These are phyloP conservation scores for Lecanicillium sp. DNA, from an alignment of 2,329 filamentous ascomycete species.

Conservation along the genomic window DNA sequence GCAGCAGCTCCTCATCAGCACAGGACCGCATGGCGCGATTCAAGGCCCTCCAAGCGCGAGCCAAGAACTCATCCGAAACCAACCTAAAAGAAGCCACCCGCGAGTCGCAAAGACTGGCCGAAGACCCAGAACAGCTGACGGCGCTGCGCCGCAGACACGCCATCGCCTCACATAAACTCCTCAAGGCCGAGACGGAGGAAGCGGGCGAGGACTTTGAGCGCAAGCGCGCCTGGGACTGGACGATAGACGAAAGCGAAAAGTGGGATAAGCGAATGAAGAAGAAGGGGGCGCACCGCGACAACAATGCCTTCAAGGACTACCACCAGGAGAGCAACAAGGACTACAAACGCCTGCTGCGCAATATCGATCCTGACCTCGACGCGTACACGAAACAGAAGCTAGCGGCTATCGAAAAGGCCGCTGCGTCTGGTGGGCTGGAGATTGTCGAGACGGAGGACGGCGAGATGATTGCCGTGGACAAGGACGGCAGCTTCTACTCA, in stretches of 20 bases:
- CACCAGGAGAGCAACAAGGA: conserved; percentile 80
- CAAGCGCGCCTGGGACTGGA: conserved; percentile 98
- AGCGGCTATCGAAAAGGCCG: conserved; percentile 74
- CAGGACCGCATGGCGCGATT: conserved; percentile 72
- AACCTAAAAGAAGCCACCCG: conserved; percentile 80
- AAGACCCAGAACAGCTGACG: conserved; percentile 68
- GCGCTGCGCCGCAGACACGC: conserved; percentile 79
- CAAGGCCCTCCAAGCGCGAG: conserved; percentile 76
- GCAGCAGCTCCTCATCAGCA: conserved; percentile 33
- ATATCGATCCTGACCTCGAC: conserved; percentile 69
- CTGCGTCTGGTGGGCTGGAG: conserved; percentile 75
- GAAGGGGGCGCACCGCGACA: conserved; percentile 71
- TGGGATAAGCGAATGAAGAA: conserved; percentile 91
- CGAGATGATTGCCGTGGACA: conserved; percentile 89
- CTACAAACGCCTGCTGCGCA: conserved; percentile 83
- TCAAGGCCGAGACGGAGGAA: conserved; percentile 85
- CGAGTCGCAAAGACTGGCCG: conserved; percentile 71
- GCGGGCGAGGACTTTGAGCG: conserved; percentile 89
- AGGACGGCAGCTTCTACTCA: conserved; percentile 83
- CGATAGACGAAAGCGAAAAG: conserved; percentile 81
- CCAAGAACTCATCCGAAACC: conserved; percentile 59
- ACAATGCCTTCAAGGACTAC: conserved; percentile 87
- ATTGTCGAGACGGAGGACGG: conserved; percentile 94
- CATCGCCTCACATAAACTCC: conserved; percentile 81
- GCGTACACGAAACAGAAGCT: conserved; percentile 83